Base-by-base conservation (phyloP, 1,284 basidiomycete genomes). In the Marasmius tenuissimus region DNA sequence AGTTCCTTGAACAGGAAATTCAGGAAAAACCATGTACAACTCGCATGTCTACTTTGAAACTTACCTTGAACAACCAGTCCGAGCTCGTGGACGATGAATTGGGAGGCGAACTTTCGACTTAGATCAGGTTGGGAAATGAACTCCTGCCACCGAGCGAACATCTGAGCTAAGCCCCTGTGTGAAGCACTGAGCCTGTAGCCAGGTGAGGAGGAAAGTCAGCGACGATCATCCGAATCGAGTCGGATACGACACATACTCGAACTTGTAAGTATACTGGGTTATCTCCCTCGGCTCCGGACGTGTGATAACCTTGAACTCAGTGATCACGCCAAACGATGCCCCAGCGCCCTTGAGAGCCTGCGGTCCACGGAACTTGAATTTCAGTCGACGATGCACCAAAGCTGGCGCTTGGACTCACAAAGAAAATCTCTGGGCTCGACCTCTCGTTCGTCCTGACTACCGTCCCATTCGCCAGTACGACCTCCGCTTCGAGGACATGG, bases 391-490 rank as follows among this genome's bases (percentile, higher is more conserved):
- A n/a, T n/a, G n/a, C n/a, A n/a, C n/a, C n/a, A n/a, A n/a, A n/a
- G n/a, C n/a, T n/a, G n/a, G n/a, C n/a, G n/a, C n/a, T n/a, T n/a
- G n/a, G 5, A 58, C 65, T 11, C n/a, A 67, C 65, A 18, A 54
- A 67, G 37, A 68, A 42, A 20, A 68, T 56, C 18, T 68, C 66
- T 1, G 65, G 61, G 34, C 65, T 63, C 7, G 60, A 40, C 11
- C 57, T 62, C 60, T 54, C 53, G 48, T 51, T 66, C 9, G 65
- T 61, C 10, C 63, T 61, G 0, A 63, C 64, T 14, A 68, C 52
- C 12, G 63, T 68, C 9, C 66, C 66, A 42, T 68, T 66, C 35
- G 66, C 66, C 18, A 67, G 56, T n/a, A 67, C 66, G 48, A 68
- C 60, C 47, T 66, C 66, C 3, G 66, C 66, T 50, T 65, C 65